Evolutionary conservation across 495 filamentous ascomycete species (phyloP).

Genomic region (Staphylotrichum longicolle): DNA sequence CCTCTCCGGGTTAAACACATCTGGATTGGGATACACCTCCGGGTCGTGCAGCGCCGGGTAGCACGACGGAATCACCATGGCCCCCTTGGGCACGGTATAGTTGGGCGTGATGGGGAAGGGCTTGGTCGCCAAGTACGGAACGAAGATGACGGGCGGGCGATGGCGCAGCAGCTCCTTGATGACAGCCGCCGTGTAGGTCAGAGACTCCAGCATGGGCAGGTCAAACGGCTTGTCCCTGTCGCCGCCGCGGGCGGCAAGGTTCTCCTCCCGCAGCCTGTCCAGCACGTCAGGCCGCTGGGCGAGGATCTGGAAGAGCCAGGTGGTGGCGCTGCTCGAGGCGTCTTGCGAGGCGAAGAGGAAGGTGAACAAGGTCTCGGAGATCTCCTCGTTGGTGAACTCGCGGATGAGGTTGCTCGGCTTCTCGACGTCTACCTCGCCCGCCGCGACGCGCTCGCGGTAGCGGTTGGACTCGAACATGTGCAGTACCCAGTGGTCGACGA

Average conservation of each 20-base stretch:
- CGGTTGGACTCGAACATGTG: constrained; percentile 75
- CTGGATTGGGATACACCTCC: constrained; percentile 85
- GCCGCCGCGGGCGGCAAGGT: constrained; percentile 72
- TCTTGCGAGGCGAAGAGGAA: constrained; percentile 98
- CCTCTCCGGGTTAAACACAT: constrained; percentile 84
- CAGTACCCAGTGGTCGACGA: constrained; percentile 92
- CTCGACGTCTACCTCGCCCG: constrained; percentile 65
- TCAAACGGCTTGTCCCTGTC: constrained; percentile 67
- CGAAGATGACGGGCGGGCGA: constrained; percentile 95
- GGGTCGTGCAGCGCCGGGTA: constrained; percentile 91
- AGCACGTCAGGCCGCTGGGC: constrained; percentile 90
- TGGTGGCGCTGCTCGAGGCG: constrained; percentile 86
- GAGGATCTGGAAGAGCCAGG: constrained; percentile 92
- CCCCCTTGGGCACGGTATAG: constrained; percentile 83
- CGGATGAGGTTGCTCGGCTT: constrained; percentile 81
- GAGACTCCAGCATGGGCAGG: constrained; percentile 79
- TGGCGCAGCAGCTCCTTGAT: constrained; percentile 92
- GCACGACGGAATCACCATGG: constrained; percentile 90
- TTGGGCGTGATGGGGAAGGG: constrained; percentile 84
- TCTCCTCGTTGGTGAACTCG: constrained; percentile 87
- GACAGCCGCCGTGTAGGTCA: constrained; percentile 88
- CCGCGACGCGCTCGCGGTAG: constrained; percentile 58
- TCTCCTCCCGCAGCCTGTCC: constrained; percentile 89
- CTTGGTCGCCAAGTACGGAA: constrained; percentile 93
- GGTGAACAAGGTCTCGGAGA: constrained; percentile 91